Conservation (phyloP, 2,329 filamentous ascomycete species). For the Colletotrichum orbiculare region DNA sequence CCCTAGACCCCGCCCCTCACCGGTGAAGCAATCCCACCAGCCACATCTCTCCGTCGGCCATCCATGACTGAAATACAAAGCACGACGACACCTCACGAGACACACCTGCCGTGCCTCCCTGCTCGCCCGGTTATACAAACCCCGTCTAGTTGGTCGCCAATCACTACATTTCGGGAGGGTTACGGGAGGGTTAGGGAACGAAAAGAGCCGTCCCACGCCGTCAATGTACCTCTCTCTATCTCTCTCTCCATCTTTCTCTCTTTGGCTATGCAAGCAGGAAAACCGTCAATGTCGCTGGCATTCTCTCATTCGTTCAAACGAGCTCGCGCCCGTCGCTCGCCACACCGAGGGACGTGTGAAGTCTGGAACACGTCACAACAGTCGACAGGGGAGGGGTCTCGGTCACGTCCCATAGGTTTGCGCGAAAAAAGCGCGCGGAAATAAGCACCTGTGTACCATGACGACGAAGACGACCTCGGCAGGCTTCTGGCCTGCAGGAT, state of each 20-base stretch:
- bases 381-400: not conserved
- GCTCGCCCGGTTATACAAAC: not conserved
- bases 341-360: constrained; percentile 20
- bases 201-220: constrained; percentile 33
- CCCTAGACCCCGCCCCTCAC: constrained; percentile 34
- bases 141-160: not conserved
- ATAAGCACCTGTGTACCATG: too few relatives aligned
- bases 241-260: constrained; percentile 6
- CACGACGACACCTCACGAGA: constrained; percentile 7
- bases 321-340: constrained; percentile 3
- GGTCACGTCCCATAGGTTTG: too few relatives aligned
- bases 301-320: constrained; percentile 17
- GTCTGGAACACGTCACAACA: constrained; percentile 27
- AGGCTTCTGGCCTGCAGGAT: constrained; percentile 13
- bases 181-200: constrained; percentile 33
- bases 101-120: constrained; percentile 2
- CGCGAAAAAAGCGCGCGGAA: too few relatives aligned
- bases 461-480: not conserved
- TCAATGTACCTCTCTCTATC: not conserved
- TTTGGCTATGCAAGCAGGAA: not conserved
- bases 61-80: not conserved
- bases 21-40: constrained; percentile 31
- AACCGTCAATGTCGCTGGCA: constrained; percentile 29
- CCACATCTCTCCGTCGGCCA: constrained; percentile 7
- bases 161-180: constrained; percentile 21